These are phyloP conservation scores for Nemania bipapillata DNA, from an alignment of 2,329 filamentous ascomycete species.

Conservation along the genomic window DNA sequence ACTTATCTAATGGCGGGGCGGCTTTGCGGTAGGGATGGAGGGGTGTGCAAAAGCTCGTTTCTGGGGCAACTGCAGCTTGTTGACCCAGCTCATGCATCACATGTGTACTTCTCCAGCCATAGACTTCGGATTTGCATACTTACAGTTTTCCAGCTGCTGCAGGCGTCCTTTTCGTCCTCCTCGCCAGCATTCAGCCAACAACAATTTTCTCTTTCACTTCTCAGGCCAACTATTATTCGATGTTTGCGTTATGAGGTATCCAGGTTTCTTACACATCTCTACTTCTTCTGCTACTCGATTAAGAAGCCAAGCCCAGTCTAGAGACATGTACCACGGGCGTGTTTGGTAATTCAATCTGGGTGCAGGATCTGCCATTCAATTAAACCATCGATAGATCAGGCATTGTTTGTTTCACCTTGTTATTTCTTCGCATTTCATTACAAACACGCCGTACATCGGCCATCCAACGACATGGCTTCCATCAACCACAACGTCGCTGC, in stretches of 20 bases:
- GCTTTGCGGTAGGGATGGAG: conserved; percentile 6
- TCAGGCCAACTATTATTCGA: conserved; percentile 12
- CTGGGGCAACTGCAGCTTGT: conserved; percentile 40
- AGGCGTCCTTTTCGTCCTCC: conserved; percentile 11
- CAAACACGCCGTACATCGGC: conserved; percentile 11
- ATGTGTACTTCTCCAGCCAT: neutral
- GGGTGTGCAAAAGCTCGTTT: conserved; percentile 29
- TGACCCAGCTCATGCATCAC: conserved; percentile 31
- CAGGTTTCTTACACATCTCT: conserved; percentile 14
- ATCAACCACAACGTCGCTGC: conserved; percentile 42
- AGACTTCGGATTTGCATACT: neutral
- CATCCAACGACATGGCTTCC: conserved; percentile 45
- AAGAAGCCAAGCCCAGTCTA: conserved; percentile 28
- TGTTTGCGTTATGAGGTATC: conserved; percentile 27
- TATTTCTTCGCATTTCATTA: conserved; percentile 31
- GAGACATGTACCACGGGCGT: conserved; percentile 39
- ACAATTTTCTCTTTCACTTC: conserved; percentile 26
- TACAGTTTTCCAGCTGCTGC: neutral
- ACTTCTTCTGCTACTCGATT: conserved; percentile 17
- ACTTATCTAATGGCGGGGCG: conserved; percentile 26
- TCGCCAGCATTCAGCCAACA: conserved; percentile 18
- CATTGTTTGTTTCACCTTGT: conserved; percentile 41
- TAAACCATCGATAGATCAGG: conserved; percentile 37
- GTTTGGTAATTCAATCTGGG: conserved; percentile 37
- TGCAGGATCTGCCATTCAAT: conserved; percentile 37